Evolutionary conservation across 768 basidiomycete genomes (phyloP).

Genomic region (Nidula microcarpa): DNA sequence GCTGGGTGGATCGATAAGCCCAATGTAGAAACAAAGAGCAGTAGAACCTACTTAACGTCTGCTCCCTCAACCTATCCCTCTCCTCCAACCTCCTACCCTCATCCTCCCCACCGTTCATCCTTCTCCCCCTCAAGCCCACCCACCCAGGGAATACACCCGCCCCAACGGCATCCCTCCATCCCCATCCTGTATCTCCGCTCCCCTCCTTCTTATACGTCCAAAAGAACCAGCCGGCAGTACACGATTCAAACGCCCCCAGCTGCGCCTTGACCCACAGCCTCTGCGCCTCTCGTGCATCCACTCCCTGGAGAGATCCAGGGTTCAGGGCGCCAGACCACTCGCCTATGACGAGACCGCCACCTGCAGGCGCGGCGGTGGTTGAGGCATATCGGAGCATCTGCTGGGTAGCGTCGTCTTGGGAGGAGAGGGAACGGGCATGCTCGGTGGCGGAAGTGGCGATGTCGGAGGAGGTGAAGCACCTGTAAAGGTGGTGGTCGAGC

Average conservation of each 20-base stretch:
- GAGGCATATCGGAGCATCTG: slow-evolving; percentile 23
- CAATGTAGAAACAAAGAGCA: slow-evolving; percentile 5
- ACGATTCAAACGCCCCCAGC: slow-evolving; percentile 54
- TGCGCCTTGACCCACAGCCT: slow-evolving; percentile 57
- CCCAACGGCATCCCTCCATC: slow-evolving; percentile 58
- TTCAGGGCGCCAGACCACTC: slow-evolving; percentile 82
- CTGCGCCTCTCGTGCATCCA: slow-evolving; percentile 25
- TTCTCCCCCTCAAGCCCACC: slow-evolving; percentile 28
- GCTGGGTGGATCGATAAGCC: slow-evolving; percentile 15
- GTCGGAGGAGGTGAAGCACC: slow-evolving; percentile 71
- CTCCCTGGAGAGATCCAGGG: slow-evolving; percentile 46
- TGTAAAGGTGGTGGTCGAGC: slow-evolving; percentile 81
- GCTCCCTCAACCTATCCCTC: slow-evolving; percentile 20
- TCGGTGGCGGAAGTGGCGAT: slow-evolving; percentile 45
- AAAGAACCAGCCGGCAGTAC: slow-evolving; percentile 68
- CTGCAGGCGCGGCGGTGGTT: slow-evolving; percentile 15
- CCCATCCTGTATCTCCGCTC: slow-evolving; percentile 72
- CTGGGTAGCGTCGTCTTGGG: slow-evolving; percentile 33
- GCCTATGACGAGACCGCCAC: slow-evolving; percentile 56
- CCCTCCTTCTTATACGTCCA: slow-evolving; percentile 80
- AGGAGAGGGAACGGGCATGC: slow-evolving; percentile 48
- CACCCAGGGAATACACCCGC: slow-evolving; percentile 58
- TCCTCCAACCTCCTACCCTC: slow-evolving; percentile 11
- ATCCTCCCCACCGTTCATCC: slow-evolving; percentile 5
- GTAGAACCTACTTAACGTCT: slow-evolving; percentile 25